phyloP scores from a whole-genome alignment of 768 basidiomycete species.

The Ramaria sp. region DNA sequence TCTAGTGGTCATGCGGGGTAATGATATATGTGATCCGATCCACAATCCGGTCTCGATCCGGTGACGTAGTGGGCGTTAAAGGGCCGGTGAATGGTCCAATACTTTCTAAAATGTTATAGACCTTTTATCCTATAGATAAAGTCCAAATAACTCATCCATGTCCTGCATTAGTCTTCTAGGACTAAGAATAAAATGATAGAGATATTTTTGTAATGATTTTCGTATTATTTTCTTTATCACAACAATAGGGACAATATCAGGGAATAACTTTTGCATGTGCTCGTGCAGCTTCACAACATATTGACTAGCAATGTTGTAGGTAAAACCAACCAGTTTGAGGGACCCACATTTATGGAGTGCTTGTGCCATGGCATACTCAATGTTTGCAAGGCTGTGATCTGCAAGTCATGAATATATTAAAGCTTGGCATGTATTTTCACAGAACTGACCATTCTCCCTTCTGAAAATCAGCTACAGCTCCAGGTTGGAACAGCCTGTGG shows the following conservation, averaged over 20 bases:
- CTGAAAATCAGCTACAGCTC: conserved; percentile 1
- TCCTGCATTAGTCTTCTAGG: too few species aligned
- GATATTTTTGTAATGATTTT: too few species aligned
- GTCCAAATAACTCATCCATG: too few species aligned
- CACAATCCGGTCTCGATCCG: too few species aligned
- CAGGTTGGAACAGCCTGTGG: conserved; percentile 12
- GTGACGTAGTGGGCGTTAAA: too few species aligned
- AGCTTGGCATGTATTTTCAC: background rate
- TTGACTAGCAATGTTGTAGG: conserved; percentile 14
- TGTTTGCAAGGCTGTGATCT: background rate
- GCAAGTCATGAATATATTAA: background rate
- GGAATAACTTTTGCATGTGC: conserved; percentile 10
- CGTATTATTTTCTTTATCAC: too few species aligned
- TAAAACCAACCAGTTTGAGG: background rate
- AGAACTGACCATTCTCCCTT: background rate
- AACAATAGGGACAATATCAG: conserved; percentile 6
- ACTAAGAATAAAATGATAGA: too few species aligned
- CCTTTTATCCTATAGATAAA: too few species aligned
- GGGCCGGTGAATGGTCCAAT: too few species aligned
- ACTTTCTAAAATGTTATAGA: too few species aligned
- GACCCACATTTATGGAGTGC: background rate
- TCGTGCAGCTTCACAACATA: conserved; percentile 10
- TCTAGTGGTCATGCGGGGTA: too few species aligned
- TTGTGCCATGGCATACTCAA: background rate
- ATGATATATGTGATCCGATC: too few species aligned